Percentiles rank a stretch among this genome's conserved stretches.
phyloP scores from a whole-genome alignment of 2,329 filamentous ascomycete genomes.

The Fusarium nodosum region DNA sequence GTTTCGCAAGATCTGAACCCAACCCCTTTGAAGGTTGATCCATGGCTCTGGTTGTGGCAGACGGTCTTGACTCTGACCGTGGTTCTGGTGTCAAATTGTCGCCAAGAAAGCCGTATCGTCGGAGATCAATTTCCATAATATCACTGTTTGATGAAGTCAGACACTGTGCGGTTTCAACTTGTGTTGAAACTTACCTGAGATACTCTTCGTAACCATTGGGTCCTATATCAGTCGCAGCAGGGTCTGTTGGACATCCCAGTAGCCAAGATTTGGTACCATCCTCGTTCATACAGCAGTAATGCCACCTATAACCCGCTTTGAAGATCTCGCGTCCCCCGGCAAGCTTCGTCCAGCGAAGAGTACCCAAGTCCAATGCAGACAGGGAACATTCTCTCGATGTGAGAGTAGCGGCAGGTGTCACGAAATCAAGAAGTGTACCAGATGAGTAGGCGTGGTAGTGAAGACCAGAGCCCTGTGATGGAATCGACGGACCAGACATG shows the following conservation, averaged over 20 bases:
- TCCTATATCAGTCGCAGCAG: slow-evolving; percentile 72
- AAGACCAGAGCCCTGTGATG: slow-evolving; percentile 88
- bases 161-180: background rate
- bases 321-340: slow-evolving; percentile 96
- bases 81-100: slow-evolving; percentile 75
- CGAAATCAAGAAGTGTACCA: slow-evolving; percentile 91
- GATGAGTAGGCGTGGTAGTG: slow-evolving; percentile 98
- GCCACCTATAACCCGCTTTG: slow-evolving; percentile 92
- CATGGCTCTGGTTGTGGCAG: slow-evolving; percentile 61
- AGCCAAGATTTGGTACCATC: slow-evolving; percentile 97
- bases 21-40: slow-evolving; percentile 75
- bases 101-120: slow-evolving; percentile 90
- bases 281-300: slow-evolving; percentile 96
- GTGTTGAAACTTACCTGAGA: slow-evolving; percentile 66
- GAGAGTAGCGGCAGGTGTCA: slow-evolving; percentile 90
- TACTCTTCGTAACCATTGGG: slow-evolving; percentile 87
- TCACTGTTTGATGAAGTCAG: slow-evolving; percentile 67
- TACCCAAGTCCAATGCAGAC: slow-evolving; percentile 87
- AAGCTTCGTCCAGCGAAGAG: slow-evolving; percentile 92
- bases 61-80: slow-evolving; percentile 63
- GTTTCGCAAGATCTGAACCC: slow-evolving; percentile 85
- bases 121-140: slow-evolving; percentile 92
- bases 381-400: slow-evolving; percentile 89
- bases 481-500: slow-evolving; percentile 82
- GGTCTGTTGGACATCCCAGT: slow-evolving; percentile 88